Evolutionary conservation across 345 rosid species (phyloP), one percentile per base, ranked within the genome.

Genomic region (Iberis pinnata): DNA sequence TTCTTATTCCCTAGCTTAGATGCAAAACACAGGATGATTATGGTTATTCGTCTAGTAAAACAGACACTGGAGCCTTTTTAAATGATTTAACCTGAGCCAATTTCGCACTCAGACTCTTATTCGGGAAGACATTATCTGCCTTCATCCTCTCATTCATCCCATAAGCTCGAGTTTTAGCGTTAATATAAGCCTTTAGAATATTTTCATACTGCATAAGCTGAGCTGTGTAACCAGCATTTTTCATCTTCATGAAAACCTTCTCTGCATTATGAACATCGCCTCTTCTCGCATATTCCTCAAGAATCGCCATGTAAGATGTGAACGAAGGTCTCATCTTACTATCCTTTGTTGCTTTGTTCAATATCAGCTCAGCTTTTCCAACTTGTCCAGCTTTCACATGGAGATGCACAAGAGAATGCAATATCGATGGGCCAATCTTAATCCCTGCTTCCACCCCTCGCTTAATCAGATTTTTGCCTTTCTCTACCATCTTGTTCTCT

Each of bases 261-360:
- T 92, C 98, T 0, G 93, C n/a, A 35, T 71, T 81, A 68, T 81
- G 95, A 53, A 92, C 51, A 56, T 92, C 97, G 4, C 98, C 98
- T 56, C 75, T 77, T 52, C 45, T 78, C 2, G 83, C 70, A 40
- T 85, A 92, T 63, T 72, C 78, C 9, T 81, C 83, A 70, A 92
- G 76, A n/a, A 92, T 69, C 53, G 16, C 18, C 73, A 75, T 73
- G 78, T 64, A 80, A 4, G 97, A 76, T 43, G 1, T 60, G 52
- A 71, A 88, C 81, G 81, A 35, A 32, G 98, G 97, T 63, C 74
- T 83, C 58, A 48, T 4, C 46, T 56, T 58, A 20, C 58, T 83
- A 61, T 76, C 73, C 56, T 67, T 67, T 5, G 63, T 40, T 2
- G 88, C 93, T 75, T 75, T 92, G 12, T 69, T 70, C 70, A 92